A percentile compares a stretch with the other conserved stretches of the same genome.
phyloP scores from a whole-genome alignment of 495 filamentous ascomycete genomes.

The Delitschia confertaspora region DNA sequence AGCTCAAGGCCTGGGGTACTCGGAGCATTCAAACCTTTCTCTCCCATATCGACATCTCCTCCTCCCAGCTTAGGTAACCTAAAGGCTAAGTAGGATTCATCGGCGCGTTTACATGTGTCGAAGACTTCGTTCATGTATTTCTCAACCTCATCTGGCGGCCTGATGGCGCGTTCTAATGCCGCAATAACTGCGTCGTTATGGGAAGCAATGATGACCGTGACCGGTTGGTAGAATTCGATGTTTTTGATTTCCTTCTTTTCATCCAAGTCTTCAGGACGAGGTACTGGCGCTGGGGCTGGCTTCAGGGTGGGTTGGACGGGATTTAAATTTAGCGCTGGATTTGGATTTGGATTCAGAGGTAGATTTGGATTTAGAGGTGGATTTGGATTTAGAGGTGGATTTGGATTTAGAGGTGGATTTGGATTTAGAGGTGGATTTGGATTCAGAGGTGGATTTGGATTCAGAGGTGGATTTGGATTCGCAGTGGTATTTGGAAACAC shows the following conservation, averaged over 20 bases:
- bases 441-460: background rate
- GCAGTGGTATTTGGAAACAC: background rate
- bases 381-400: constrained; percentile 1
- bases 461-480: background rate
- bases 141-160: constrained; percentile 65
- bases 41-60: constrained; percentile 10
- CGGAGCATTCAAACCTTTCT: background rate
- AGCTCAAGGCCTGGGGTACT: constrained; percentile 1
- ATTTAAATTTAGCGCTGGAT: background rate
- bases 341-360: background rate
- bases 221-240: constrained; percentile 64
- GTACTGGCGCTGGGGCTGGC: constrained; percentile 21
- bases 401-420: background rate
- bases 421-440: background rate
- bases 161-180: constrained; percentile 67
- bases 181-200: constrained; percentile 57
- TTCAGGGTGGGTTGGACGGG: constrained; percentile 31
- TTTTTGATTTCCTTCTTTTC: constrained; percentile 21
- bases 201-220: constrained; percentile 69
- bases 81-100: constrained; percentile 31
- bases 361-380: background rate
- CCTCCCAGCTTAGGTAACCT: constrained; percentile 29
- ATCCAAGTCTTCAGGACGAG: constrained; percentile 20
- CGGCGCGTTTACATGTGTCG: constrained; percentile 33
- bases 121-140: constrained; percentile 52